These are phyloP conservation scores for Trichopus zeylanicus DNA, from an alignment of 116 monocot genomes.

Conservation along the genomic window DNA sequence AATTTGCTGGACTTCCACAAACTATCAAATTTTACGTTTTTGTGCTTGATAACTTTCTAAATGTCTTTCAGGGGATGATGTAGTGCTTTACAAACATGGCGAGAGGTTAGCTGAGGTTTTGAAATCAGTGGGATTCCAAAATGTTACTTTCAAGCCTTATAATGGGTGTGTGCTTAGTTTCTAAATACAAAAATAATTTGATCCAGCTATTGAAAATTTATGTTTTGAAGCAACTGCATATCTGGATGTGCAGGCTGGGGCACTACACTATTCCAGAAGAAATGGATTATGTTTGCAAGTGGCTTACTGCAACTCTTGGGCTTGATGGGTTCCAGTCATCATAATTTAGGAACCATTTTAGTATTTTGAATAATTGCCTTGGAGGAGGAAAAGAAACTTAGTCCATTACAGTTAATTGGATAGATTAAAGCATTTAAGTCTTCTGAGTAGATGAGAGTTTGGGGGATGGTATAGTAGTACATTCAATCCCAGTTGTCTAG, in stretches of 20 bases:
- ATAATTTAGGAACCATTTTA: background rate
- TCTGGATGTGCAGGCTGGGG: constrained; percentile 84
- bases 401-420: background rate
- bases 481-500: no score
- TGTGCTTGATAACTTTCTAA: no score
- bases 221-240: no score
- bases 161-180: constrained; percentile 28
- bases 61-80: constrained; percentile 53
- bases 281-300: constrained; percentile 88
- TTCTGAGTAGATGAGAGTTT: no score
- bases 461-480: no score
- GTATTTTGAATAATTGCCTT: constrained; percentile 3
- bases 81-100: constrained; percentile 59
- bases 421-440: background rate
- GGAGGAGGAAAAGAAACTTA: no score
- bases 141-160: constrained; percentile 53
- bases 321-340: constrained; percentile 35
- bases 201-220: no score
- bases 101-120: constrained; percentile 43
- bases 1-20: no score
- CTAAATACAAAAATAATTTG: background rate
- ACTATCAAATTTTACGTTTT: no score
- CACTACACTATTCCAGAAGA: constrained; percentile 86
- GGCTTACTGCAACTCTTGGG: constrained; percentile 48
- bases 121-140: constrained; percentile 34